Evolutionary conservation across 2,329 filamentous ascomycete species (phyloP).

Genomic region (Cyclaneusma minus): DNA sequence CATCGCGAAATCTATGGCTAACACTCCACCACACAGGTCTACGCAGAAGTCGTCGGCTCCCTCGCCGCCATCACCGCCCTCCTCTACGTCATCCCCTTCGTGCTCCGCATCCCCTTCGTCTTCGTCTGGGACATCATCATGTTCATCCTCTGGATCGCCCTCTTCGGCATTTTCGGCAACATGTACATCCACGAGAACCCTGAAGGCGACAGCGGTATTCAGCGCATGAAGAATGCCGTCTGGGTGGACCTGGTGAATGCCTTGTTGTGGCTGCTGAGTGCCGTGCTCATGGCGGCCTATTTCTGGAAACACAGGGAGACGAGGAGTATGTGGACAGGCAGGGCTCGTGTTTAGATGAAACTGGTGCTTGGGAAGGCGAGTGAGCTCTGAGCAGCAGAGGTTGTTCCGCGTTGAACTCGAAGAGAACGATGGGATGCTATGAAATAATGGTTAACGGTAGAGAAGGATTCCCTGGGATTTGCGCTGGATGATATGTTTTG

Average conservation of each 20-base stretch:
- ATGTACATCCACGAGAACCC: constrained; percentile 60
- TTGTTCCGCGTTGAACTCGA: no score
- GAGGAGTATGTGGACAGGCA: constrained; percentile 40
- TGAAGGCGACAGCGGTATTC: constrained; percentile 45
- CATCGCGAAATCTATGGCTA: background rate
- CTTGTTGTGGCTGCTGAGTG: constrained; percentile 58
- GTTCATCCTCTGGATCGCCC: constrained; percentile 63
- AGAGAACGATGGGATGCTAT: no score
- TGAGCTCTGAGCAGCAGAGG: no score
- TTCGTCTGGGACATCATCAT: constrained; percentile 59
- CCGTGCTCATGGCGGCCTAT: constrained; percentile 36
- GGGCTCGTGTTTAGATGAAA: constrained; percentile 34
- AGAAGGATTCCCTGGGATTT: no score
- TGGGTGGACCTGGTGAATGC: constrained; percentile 69
- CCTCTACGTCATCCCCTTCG: constrained; percentile 49
- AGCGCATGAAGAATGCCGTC: constrained; percentile 72
- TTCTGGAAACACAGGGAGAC: constrained; percentile 41
- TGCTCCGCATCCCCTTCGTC: constrained; percentile 34
- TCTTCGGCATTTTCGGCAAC: constrained; percentile 73
- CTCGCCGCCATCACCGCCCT: constrained; percentile 49
- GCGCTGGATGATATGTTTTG: no score
- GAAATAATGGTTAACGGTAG: no score
- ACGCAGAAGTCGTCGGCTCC: constrained; percentile 54
- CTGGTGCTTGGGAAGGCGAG: no score
- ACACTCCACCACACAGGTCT: constrained; percentile 31